Percentiles rank a stretch among this genome's conserved stretches.
phyloP scores from a whole-genome alignment of 768 basidiomycete species.

The Lanmaoa rubissima region DNA sequence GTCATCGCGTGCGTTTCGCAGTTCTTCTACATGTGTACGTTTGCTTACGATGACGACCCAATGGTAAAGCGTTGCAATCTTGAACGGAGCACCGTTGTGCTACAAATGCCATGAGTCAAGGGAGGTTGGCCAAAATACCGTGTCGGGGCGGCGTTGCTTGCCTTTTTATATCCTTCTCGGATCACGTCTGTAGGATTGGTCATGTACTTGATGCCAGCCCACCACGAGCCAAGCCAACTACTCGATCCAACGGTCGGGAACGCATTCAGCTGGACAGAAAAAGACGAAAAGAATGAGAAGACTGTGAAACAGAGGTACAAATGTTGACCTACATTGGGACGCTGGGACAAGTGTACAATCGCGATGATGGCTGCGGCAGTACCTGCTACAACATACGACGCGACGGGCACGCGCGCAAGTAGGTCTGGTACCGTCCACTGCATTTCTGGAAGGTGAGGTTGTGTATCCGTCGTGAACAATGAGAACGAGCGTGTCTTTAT shows the following conservation, averaged over 20 bases:
- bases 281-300: background rate
- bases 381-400: background rate
- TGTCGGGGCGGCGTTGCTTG: background rate
- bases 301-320: background rate
- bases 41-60: slow-evolving; percentile 41
- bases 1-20: slow-evolving; percentile 38
- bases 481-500: background rate
- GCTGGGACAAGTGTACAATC: background rate
- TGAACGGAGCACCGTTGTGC: slow-evolving; percentile 30
- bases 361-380: background rate
- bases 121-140: no score
- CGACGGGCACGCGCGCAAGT: background rate
- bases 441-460: background rate
- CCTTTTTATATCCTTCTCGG: slow-evolving; percentile 33
- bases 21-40: slow-evolving; percentile 35
- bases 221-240: slow-evolving; percentile 28
- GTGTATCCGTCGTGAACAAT: background rate
- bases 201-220: slow-evolving; percentile 17
- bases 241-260: slow-evolving; percentile 31
- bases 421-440: background rate
- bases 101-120: background rate
- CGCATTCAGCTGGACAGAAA: slow-evolving; percentile 16
- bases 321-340: background rate
- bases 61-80: slow-evolving; percentile 25
- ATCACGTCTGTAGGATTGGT: slow-evolving; percentile 21